A percentile compares a stretch with the other conserved stretches of the same genome.
Conservation (phyloP, 169 alveolate species). For the Cryptosporidium tyzzeri region DNA sequence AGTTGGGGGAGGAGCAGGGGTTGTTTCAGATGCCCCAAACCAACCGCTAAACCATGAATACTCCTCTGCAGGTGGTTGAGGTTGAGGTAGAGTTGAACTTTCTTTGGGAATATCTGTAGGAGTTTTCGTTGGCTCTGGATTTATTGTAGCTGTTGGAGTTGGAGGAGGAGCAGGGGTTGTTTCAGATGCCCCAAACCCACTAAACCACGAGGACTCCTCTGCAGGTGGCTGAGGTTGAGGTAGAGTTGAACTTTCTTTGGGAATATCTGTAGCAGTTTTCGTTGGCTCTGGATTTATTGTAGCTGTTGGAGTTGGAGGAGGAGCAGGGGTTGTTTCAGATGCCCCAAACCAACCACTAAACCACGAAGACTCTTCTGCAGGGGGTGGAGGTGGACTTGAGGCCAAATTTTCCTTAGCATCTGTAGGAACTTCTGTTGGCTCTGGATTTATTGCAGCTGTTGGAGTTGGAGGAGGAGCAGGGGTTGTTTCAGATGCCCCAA, state of each 20-base stretch:
- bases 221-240: conserved; percentile 31
- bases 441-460: neutral
- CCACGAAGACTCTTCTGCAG: conserved; percentile 63
- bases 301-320: conserved; percentile 39
- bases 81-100: neutral
- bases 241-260: neutral
- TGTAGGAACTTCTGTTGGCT: neutral
- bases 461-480: conserved; percentile 59
- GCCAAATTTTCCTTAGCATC: neutral
- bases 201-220: conserved; percentile 54
- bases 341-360: conserved; percentile 60
- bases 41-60: conserved; percentile 41
- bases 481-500: conserved; percentile 19
- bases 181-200: conserved; percentile 20
- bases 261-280: neutral
- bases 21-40: conserved; percentile 26
- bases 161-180: conserved; percentile 67
- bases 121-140: neutral
- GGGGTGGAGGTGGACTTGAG: conserved; percentile 10
- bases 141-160: conserved; percentile 12
- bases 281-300: neutral
- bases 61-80: conserved; percentile 10
- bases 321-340: conserved; percentile 67
- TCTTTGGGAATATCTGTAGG: neutral
- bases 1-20: conserved; percentile 7